Evolutionary conservation across 2,329 filamentous ascomycete genomes (phyloP).

Genomic region (Xylariaceae sp.): DNA sequence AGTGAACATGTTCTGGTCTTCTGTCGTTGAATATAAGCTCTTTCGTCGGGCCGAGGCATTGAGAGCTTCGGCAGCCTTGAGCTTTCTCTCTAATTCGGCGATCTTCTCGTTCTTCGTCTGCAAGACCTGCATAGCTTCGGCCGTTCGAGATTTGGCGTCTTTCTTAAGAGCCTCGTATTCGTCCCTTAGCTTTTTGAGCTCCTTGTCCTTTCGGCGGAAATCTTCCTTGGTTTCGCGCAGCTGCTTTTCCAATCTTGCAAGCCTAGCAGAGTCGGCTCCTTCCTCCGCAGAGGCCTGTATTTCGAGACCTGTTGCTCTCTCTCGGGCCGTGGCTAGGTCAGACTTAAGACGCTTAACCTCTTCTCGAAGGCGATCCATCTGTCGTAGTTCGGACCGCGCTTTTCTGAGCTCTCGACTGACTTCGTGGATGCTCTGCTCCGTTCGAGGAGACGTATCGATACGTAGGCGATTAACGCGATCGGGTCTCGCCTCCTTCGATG

Average conservation of each 20-base stretch:
- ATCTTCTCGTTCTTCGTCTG: constrained; percentile 54
- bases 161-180: constrained; percentile 51
- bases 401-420: constrained; percentile 49
- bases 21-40: constrained; percentile 12
- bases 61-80: constrained; percentile 39
- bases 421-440: constrained; percentile 47
- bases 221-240: constrained; percentile 41
- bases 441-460: constrained; percentile 42
- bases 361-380: constrained; percentile 45
- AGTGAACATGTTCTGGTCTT: constrained; percentile 19
- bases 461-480: constrained; percentile 31
- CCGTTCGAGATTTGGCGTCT: constrained; percentile 47
- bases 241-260: constrained; percentile 37
- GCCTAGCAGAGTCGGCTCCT: constrained; percentile 26
- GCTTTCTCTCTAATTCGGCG: constrained; percentile 48
- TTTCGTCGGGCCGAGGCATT: constrained; percentile 13
- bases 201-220: constrained; percentile 42
- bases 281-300: constrained; percentile 31
- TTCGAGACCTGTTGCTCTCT: constrained; percentile 35
- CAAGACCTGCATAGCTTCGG: constrained; percentile 50
- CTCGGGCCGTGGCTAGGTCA: constrained; percentile 44
- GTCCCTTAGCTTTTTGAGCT: constrained; percentile 42
- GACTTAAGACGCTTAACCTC: constrained; percentile 49
- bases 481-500: constrained; percentile 32
- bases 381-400: constrained; percentile 48